A percentile compares a stretch with the other conserved stretches of the same genome.
Conservation (phyloP, 768 basidiomycete genomes). For the Hysterangium stoloniferum region DNA sequence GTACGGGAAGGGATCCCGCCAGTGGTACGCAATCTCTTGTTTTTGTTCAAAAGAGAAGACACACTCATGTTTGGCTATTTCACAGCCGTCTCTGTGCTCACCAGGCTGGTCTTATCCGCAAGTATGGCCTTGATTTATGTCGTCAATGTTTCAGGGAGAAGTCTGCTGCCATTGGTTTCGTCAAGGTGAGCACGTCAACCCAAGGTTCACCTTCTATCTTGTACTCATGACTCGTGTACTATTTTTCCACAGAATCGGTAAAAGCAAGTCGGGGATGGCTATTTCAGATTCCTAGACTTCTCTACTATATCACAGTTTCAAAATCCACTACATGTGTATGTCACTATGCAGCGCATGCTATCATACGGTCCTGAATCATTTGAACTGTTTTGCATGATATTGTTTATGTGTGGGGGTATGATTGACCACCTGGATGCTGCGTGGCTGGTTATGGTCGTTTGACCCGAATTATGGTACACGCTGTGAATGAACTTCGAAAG, state of each 20-base stretch:
- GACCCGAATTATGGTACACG: no score
- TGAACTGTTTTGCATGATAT: no score
- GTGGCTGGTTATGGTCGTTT: no score
- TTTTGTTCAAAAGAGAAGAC: background rate
- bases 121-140: conserved; percentile 95
- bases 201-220: background rate
- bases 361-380: no score
- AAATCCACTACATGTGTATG: conserved; percentile 5
- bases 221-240: conserved; percentile 2
- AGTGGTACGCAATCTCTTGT: conserved; percentile 55
- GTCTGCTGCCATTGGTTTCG: conserved; percentile 86
- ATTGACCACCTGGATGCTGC: no score
- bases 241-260: conserved; percentile 36
- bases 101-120: conserved; percentile 96
- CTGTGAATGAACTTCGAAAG: no score
- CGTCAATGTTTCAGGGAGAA: conserved; percentile 99
- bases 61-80: background rate
- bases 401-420: no score
- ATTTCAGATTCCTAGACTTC: background rate
- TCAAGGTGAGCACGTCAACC: conserved; percentile 62
- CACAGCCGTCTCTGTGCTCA: conserved; percentile 90
- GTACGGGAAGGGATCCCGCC: conserved; percentile 91
- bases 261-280: conserved; percentile 15
- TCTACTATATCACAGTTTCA: background rate
- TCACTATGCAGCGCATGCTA: no score